These are phyloP conservation scores for Solanum pimpinellifolium DNA, from an alignment of 257 asterid genomes.

Conservation along the genomic window DNA sequence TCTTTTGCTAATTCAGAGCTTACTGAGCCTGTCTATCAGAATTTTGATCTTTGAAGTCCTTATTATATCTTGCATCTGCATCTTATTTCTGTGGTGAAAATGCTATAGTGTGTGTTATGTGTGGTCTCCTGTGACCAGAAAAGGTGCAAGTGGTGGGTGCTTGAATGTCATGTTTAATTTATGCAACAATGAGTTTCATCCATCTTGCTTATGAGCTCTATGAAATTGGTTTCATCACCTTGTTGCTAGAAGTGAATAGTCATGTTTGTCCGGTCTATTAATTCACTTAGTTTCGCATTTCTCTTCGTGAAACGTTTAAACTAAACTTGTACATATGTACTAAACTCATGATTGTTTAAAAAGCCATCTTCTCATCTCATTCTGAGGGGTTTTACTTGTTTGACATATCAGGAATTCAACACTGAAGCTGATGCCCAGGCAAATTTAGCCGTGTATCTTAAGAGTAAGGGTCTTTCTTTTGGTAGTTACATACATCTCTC, in stretches of 20 bases:
- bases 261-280: background rate
- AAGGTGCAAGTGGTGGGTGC: background rate
- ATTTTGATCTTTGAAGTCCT: background rate
- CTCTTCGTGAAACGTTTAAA: background rate
- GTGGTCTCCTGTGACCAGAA: background rate
- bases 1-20: background rate
- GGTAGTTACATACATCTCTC: background rate
- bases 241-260: background rate
- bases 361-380: background rate
- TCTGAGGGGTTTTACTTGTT: background rate
- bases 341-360: background rate
- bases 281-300: background rate
- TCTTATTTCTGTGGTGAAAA: background rate
- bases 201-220: background rate
- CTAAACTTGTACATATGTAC: background rate
- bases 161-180: background rate
- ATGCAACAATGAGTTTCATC: background rate
- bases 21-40: background rate
- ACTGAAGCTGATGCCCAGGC: slow-evolving; percentile 94
- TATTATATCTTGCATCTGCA: background rate
- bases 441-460: slow-evolving; percentile 60
- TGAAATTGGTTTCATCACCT: background rate
- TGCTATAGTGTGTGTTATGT: background rate
- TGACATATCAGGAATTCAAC: slow-evolving; percentile 47
- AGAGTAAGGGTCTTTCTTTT: slow-evolving; percentile 23